Conservation (phyloP, 139 green algal species). For the Mesotaenium endlicherianum region DNA sequence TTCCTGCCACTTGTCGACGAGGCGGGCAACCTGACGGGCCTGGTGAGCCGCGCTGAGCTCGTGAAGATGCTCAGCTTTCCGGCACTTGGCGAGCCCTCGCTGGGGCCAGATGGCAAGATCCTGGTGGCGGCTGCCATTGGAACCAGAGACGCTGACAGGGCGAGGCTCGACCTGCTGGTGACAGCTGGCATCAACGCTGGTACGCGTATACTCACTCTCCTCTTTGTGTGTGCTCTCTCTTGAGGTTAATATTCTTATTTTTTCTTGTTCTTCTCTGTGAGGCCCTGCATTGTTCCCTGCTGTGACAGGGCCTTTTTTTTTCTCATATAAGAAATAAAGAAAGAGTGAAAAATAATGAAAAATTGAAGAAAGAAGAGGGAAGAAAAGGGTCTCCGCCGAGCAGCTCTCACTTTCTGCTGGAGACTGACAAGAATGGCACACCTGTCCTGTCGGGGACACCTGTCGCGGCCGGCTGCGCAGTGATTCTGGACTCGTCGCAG, state of each 20-base stretch:
- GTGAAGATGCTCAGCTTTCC: constrained; percentile 59
- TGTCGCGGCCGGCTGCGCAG: background rate
- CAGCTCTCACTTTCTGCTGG: too few species aligned
- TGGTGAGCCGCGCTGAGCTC: constrained; percentile 79
- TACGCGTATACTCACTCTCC: background rate
- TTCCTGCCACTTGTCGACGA: constrained; percentile 81
- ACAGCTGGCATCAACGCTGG: constrained; percentile 38
- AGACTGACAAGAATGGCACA: too few species aligned
- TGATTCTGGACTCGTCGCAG: constrained; percentile 64
- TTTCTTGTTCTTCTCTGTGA: background rate
- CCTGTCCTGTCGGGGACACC: background rate
- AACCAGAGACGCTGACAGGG: constrained; percentile 47
- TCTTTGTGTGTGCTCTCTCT: background rate
- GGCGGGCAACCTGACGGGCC: constrained; percentile 66
- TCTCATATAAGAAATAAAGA: too few species aligned
- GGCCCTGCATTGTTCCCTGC: background rate
- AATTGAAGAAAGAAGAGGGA: background rate
- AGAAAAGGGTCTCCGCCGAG: background rate
- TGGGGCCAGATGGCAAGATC: constrained; percentile 70
- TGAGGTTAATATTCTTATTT: background rate
- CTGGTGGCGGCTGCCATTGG: constrained; percentile 85
- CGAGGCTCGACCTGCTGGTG: constrained; percentile 80
- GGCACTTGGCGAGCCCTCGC: constrained; percentile 57
- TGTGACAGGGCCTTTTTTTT: too few species aligned
- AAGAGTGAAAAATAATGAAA: too few species aligned